Percentiles rank a stretch among this genome's conserved stretches.
phyloP scores from a whole-genome alignment of 1,139 yeast species.

The Meyerozyma carpophila region DNA sequence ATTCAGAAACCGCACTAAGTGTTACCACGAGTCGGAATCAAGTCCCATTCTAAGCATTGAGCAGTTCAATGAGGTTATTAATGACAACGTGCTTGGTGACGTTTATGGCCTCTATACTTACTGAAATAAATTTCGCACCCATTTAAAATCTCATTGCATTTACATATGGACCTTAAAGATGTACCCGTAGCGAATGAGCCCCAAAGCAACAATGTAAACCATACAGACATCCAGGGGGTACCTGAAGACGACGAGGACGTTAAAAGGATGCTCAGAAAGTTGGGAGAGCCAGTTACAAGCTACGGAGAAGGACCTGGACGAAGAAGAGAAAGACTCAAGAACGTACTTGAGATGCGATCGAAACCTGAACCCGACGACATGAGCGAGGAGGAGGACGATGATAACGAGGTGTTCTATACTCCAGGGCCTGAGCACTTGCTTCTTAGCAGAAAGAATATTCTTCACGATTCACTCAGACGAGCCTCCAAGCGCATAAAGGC shows the following conservation, averaged over 20 bases:
- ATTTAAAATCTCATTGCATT: background rate
- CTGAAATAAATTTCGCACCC: background rate
- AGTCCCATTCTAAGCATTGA: background rate
- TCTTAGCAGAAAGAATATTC: conserved; percentile 48
- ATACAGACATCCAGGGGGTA: conserved; percentile 18
- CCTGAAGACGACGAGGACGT: conserved; percentile 69
- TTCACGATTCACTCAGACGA: conserved; percentile 42
- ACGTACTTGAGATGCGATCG: conserved; percentile 15
- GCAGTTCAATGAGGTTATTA: background rate
- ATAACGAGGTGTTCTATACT: conserved; percentile 78
- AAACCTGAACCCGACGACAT: conserved; percentile 17
- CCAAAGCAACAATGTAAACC: background rate
- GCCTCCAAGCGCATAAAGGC: conserved; percentile 38
- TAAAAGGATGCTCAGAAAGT: conserved; percentile 35
- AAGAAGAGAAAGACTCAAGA: conserved; percentile 53
- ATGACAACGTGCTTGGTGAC: background rate
- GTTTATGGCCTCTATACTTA: background rate
- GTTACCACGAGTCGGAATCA: background rate
- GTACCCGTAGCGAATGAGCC: conserved; percentile 23
- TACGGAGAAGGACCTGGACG: conserved; percentile 60
- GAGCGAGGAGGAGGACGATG: conserved; percentile 36
- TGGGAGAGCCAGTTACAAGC: conserved; percentile 56
- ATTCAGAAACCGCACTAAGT: background rate
- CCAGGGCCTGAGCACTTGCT: conserved; percentile 64
- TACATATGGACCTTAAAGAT: conserved; percentile 15